phyloP scores from a whole-genome alignment of 345 rosid genomes.

The Salix viminalis region DNA sequence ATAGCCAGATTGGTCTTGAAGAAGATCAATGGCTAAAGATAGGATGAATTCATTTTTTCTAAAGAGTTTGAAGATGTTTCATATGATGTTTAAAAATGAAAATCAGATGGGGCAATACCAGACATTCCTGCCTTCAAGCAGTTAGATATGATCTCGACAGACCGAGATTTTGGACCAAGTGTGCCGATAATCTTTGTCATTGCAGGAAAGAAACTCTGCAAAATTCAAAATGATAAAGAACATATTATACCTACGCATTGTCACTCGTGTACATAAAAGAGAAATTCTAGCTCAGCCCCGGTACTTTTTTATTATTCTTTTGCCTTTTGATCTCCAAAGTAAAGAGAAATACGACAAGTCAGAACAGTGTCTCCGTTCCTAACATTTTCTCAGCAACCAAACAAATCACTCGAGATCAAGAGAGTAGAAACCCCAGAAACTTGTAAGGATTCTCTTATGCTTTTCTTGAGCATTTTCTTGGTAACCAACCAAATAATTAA shows the following conservation, averaged over 20 bases:
- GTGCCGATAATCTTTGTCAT: constrained; percentile 97
- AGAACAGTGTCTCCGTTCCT: background rate
- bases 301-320: background rate
- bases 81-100: background rate
- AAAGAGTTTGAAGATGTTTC: too few relatives aligned
- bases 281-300: background rate
- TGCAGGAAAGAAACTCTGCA: constrained; percentile 88
- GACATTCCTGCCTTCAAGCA: constrained; percentile 96
- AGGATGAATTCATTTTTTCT: background rate
- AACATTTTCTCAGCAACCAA: background rate
- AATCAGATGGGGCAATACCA: constrained; percentile 32
- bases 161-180: constrained; percentile 78
- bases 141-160: constrained; percentile 63
- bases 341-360: background rate
- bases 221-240: background rate
- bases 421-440: background rate
- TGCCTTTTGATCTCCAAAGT: background rate
- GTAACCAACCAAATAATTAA: background rate
- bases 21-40: background rate
- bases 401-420: background rate
- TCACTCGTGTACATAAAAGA: too few relatives aligned
- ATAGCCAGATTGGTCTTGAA: background rate
- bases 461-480: background rate
- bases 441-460: background rate
- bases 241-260: background rate